Percentiles rank a stretch among this genome's conserved stretches.
Conservation (phyloP, 305 asterid species). For the Fraxinus dipetala region DNA sequence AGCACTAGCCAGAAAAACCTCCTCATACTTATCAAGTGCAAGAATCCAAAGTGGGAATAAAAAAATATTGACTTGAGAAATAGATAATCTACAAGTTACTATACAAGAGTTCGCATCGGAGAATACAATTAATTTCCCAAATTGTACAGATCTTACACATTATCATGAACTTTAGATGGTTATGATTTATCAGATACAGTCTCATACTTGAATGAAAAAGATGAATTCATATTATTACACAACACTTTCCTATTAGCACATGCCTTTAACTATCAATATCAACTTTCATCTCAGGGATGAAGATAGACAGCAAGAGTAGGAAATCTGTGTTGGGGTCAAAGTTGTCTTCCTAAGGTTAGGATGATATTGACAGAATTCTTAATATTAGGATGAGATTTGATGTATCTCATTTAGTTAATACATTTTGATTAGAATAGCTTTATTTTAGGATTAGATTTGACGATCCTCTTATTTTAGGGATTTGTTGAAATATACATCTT, state of each 20-base stretch:
- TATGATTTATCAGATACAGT: slow-evolving; percentile 7
- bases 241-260: neutral
- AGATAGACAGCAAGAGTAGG: neutral
- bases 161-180: neutral
- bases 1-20: neutral
- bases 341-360: neutral
- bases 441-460: neutral
- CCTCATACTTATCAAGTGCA: neutral
- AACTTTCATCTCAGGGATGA: slow-evolving; percentile 4
- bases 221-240: neutral
- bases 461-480: neutral
- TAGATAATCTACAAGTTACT: neutral
- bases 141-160: neutral
- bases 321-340: neutral
- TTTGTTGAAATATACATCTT: neutral
- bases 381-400: neutral
- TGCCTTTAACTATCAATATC: neutral
- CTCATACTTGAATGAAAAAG: neutral
- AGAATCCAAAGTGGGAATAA: neutral
- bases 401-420: neutral
- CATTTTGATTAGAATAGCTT: neutral
- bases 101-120: neutral
- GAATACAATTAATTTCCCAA: neutral
- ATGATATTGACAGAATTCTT: neutral
- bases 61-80: neutral